Evolutionary conservation across 169 alveolate species (phyloP).

Genomic region (Miamiensis avidus): DNA sequence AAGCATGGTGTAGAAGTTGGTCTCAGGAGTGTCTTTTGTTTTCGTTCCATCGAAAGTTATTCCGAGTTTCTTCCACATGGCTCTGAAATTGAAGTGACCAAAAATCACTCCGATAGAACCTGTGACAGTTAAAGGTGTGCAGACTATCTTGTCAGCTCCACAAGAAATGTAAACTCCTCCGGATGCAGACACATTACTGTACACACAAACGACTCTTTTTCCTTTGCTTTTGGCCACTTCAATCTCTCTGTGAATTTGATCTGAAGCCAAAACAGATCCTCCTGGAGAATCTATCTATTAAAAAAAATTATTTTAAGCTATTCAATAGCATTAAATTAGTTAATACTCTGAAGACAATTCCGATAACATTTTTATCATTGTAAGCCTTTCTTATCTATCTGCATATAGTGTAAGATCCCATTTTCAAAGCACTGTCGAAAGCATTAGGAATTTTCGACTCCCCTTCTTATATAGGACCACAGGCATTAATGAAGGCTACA

Average conservation of each 20-base stretch:
- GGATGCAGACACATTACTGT: not conserved
- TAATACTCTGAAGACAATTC: not conserved
- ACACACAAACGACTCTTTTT: not conserved
- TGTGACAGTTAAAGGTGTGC: not conserved
- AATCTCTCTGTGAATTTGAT: not conserved
- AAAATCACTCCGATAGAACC: not conserved
- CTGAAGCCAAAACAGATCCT: not conserved
- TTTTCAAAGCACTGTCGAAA: not conserved
- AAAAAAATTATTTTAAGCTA: too few relatives aligned
- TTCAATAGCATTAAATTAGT: not conserved
- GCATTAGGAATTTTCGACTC: not conserved
- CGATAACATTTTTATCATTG: not conserved
- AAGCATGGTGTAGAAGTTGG: too few relatives aligned
- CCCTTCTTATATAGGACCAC: not conserved
- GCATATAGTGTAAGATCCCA: not conserved
- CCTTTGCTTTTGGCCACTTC: not conserved
- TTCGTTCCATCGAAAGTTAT: not conserved
- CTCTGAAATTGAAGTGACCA: not conserved
- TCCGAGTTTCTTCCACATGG: not conserved
- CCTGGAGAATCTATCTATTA: not conserved
- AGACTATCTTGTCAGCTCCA: not conserved
- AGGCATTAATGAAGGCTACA: not conserved
- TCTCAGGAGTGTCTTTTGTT: not conserved
- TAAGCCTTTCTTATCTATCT: not conserved
- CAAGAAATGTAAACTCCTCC: not conserved